Evolutionary conservation across 768 basidiomycete species (phyloP), one percentile per base, ranked within the genome.

Genomic region (Cytidiella melzeri): DNA sequence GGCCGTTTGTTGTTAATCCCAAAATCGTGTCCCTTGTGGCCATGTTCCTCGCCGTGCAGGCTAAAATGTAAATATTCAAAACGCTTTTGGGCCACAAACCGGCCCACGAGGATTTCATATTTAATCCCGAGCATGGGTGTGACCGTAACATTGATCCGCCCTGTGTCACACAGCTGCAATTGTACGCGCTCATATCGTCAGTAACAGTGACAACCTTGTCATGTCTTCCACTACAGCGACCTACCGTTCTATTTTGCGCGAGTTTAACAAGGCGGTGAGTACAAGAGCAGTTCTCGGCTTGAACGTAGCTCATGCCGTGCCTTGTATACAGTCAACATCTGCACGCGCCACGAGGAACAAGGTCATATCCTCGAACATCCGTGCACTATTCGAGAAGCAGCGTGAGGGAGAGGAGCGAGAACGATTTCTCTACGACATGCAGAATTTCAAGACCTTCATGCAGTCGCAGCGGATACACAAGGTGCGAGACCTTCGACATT

Each of bases 381-480:
- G 86, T 21, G 56, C 68, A 4, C 59, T 86, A 43, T 73, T 81
- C 26, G 77, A 80, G 55, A 65, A 68, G 48, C 61, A 64, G 26
- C 57, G 66, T 44, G 54, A 43, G 42, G 50, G 30, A 26, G 52
- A 54, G 26, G 52, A 56, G 39, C 34, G 34, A 40, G 53, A 37
- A 51, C 53, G 27, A 51, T 67, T 78, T 24, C 61, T 70, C 13
- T 66, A 69, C 10, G 82, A 83, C 55, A 62, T 82, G n/a, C 68
- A 78, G 51, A 80, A 84, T 56, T 72, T 76, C 2, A 64, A 80
- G 36, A 71, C 81, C 4, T 92, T 92, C 64, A 62, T 95, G 64
- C 69, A 70, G 38, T 80, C 89, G 6, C 84, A 90, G 60, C 70
- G 87, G 52, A 76, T 81, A 60, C 74, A 95, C 72, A 87, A 87